These are phyloP conservation scores for Rhizopogon salebrosus DNA, from an alignment of 768 basidiomycete genomes.

Conservation along the genomic window DNA sequence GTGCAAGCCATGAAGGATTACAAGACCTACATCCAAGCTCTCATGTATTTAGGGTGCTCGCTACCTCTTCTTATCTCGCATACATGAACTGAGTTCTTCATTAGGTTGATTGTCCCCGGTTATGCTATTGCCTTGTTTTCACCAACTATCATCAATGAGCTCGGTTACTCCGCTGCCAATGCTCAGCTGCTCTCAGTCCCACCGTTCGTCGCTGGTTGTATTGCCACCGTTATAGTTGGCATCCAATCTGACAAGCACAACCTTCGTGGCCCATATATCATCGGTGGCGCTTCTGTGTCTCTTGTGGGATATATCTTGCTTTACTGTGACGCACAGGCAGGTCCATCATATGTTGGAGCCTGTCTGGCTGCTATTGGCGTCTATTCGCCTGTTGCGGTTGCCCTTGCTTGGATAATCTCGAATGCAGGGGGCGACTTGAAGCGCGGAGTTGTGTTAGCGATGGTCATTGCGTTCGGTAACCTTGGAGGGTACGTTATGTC, in stretches of 20 bases:
- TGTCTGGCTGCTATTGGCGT: conserved; percentile 48
- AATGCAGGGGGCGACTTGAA: conserved; percentile 57
- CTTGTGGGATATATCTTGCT: conserved; percentile 48
- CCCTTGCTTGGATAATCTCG: conserved; percentile 48
- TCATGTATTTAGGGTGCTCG: conserved; percentile 37
- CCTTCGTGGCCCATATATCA: conserved; percentile 45
- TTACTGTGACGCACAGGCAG: conserved; percentile 25
- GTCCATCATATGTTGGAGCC: conserved; percentile 37
- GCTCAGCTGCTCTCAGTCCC: conserved; percentile 48
- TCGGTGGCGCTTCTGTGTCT: conserved; percentile 35
- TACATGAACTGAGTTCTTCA: background rate
- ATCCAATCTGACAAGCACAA: conserved; percentile 36
- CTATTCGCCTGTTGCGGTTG: conserved; percentile 42
- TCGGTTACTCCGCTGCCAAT: conserved; percentile 46
- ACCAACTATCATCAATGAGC: conserved; percentile 43
- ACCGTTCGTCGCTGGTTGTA: conserved; percentile 41
- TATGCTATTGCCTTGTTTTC: conserved; percentile 47
- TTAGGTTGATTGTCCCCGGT: conserved; percentile 38
- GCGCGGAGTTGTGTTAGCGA: conserved; percentile 44
- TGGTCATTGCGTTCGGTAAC: conserved; percentile 51
- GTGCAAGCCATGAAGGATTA: conserved; percentile 45
- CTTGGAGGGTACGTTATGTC: conserved; percentile 38
- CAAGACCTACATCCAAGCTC: conserved; percentile 29
- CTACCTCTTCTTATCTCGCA: conserved; percentile 6
- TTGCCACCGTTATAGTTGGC: conserved; percentile 37